Conservation (phyloP, 352 stramenopile species). For the Globisporangium cystogenes region DNA sequence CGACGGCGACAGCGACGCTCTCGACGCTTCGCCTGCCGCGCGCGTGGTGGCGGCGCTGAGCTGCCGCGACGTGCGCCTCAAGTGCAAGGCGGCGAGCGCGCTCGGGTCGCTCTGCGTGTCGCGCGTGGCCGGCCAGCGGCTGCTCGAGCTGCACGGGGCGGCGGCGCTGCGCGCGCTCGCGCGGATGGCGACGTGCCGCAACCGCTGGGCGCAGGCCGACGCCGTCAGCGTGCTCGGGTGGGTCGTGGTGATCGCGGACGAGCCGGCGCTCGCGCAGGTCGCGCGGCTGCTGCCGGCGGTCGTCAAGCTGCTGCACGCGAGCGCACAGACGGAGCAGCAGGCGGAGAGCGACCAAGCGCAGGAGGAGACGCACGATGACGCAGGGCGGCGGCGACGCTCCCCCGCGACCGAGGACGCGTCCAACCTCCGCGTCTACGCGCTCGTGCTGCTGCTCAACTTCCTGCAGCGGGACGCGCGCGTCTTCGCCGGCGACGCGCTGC, state of each 20-base stretch:
- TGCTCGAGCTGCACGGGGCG: conserved; percentile 41
- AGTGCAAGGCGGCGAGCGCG: conserved; percentile 75
- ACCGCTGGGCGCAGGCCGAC: conserved; percentile 72
- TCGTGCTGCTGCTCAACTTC: conserved; percentile 75
- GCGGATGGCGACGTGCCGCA: conserved; percentile 62
- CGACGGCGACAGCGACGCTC: not conserved
- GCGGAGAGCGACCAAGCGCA: not conserved
- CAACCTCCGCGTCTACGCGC: conserved; percentile 64
- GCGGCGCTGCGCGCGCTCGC: conserved; percentile 28
- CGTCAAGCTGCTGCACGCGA: conserved; percentile 36
- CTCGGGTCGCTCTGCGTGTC: conserved; percentile 71
- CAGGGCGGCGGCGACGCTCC: conserved; percentile 2
- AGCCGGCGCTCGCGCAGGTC: conserved; percentile 29
- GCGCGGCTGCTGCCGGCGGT: conserved; percentile 37
- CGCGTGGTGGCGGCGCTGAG: conserved; percentile 41
- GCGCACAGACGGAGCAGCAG: conserved; percentile 17
- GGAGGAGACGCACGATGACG: not conserved
- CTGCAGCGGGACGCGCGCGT: conserved; percentile 42
- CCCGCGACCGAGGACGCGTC: conserved; percentile 34
- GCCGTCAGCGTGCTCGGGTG: conserved; percentile 72
- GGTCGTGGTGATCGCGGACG: conserved; percentile 65
- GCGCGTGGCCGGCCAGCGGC: conserved; percentile 53
- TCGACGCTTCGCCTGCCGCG: conserved; percentile 10
- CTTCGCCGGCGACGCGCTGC: conserved; percentile 12
- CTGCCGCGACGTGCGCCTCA: conserved; percentile 63